These are phyloP conservation scores for Penicillium subrubescens DNA, from an alignment of 495 filamentous ascomycete genomes.

Conservation along the genomic window DNA sequence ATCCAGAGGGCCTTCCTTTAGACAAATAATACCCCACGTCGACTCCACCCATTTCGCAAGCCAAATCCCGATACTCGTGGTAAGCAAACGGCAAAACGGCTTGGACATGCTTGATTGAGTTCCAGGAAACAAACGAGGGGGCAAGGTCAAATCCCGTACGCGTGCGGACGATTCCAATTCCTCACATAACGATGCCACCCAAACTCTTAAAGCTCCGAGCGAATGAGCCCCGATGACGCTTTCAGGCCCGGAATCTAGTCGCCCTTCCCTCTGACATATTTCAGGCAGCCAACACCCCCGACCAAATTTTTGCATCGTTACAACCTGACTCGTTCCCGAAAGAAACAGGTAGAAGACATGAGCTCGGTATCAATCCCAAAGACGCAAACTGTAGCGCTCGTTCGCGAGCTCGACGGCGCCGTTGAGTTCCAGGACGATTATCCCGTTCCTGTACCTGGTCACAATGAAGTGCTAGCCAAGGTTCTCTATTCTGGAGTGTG, in stretches of 20 bases:
- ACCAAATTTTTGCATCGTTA: background rate
- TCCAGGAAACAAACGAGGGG: background rate
- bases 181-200: background rate
- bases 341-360: background rate
- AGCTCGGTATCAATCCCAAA: conserved; percentile 30
- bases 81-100: background rate
- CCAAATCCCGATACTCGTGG: background rate
- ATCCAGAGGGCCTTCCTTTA: background rate
- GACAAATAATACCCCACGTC: background rate
- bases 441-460: conserved; percentile 44
- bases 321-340: background rate
- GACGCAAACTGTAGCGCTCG: conserved; percentile 50
- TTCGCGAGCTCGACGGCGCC: conserved; percentile 43
- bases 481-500: conserved; percentile 53
- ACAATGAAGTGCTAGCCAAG: conserved; percentile 53
- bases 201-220: background rate
- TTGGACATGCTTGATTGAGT: background rate
- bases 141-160: background rate
- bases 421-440: conserved; percentile 51
- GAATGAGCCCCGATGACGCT: background rate
- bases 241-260: background rate
- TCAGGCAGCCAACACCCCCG: background rate
- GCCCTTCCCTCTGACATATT: background rate
- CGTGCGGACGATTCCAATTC: background rate
- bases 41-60: background rate